Evolutionary conservation across 805 yeast genomes (phyloP).

Genomic region (Zygosaccharomyces bailii): DNA sequence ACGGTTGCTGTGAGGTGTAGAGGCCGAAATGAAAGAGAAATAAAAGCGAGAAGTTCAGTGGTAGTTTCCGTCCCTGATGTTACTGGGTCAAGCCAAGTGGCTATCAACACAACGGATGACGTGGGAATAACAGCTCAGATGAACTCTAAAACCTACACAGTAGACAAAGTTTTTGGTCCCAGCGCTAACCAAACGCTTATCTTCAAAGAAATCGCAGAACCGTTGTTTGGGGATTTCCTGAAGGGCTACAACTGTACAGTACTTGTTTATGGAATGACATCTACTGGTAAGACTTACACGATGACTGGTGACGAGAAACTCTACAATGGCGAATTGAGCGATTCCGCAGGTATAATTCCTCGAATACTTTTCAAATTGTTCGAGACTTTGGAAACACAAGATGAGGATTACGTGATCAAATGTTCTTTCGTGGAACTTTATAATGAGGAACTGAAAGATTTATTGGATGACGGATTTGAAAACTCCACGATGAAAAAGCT

Average conservation of each 20-base stretch:
- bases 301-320: constrained; percentile 65
- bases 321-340: constrained; percentile 36
- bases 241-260: constrained; percentile 78
- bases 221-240: constrained; percentile 62
- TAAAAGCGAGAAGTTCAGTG: constrained; percentile 54
- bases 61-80: constrained; percentile 52
- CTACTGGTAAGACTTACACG: constrained; percentile 81
- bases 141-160: constrained; percentile 56
- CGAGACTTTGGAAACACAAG: constrained; percentile 40
- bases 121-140: constrained; percentile 41
- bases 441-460: constrained; percentile 79
- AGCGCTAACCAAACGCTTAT: constrained; percentile 68
- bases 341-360: constrained; percentile 64
- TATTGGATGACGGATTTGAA: constrained; percentile 41
- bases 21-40: constrained; percentile 57
- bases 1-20: constrained; percentile 64
- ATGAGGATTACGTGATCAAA: constrained; percentile 60
- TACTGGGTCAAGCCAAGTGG: constrained; percentile 45
- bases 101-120: constrained; percentile 43
- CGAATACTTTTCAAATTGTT: constrained; percentile 57
- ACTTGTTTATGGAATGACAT: constrained; percentile 89
- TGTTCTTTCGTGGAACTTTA: constrained; percentile 82
- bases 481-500: constrained; percentile 42
- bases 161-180: constrained; percentile 82
- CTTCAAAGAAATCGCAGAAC: constrained; percentile 64